These are phyloP conservation scores for Parastagonospora avenae DNA, from an alignment of 2,329 filamentous ascomycete genomes.

Conservation along the genomic window DNA sequence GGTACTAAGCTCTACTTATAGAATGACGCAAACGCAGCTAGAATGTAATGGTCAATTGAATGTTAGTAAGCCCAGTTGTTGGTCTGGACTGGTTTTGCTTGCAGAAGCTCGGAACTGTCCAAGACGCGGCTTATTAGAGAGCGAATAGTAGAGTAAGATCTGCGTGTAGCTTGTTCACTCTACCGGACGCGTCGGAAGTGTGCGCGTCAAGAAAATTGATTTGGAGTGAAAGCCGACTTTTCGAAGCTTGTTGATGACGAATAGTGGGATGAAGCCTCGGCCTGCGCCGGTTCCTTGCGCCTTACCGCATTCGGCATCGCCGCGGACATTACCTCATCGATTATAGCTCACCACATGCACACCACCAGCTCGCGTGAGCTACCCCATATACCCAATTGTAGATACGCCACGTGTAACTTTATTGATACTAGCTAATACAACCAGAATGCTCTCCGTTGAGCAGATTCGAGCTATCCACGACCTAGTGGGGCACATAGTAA, in stretches of 20 bases:
- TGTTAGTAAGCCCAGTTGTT: conserved; percentile 40
- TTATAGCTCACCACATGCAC: conserved; percentile 17
- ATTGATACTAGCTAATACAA: conserved; percentile 5
- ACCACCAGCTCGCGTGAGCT: conserved; percentile 5
- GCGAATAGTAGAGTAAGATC: conserved; percentile 10
- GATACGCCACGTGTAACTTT: conserved; percentile 1
- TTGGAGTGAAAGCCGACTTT: conserved; percentile 9
- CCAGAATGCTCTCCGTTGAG: conserved; percentile 16
- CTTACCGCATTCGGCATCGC: conserved; percentile 18
- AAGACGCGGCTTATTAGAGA: background rate
- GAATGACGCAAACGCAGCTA: conserved; percentile 36
- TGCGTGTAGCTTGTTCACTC: background rate
- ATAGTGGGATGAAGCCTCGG: conserved; percentile 3
- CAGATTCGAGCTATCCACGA: background rate
- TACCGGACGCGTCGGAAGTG: conserved; percentile 3
- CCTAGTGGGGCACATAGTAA: background rate
- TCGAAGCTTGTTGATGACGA: conserved; percentile 26
- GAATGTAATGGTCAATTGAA: conserved; percentile 12
- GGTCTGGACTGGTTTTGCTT: conserved; percentile 2
- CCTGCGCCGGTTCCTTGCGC: conserved; percentile 15
- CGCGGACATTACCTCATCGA: conserved; percentile 30
- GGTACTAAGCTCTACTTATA: conserved; percentile 31
- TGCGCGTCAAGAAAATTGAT: conserved; percentile 6
- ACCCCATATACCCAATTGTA: conserved; percentile 11
- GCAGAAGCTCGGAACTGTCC: background rate